Evolutionary conservation across 768 basidiomycete genomes (phyloP), one percentile per base, ranked within the genome.

Genomic region (Pholiota molesta): DNA sequence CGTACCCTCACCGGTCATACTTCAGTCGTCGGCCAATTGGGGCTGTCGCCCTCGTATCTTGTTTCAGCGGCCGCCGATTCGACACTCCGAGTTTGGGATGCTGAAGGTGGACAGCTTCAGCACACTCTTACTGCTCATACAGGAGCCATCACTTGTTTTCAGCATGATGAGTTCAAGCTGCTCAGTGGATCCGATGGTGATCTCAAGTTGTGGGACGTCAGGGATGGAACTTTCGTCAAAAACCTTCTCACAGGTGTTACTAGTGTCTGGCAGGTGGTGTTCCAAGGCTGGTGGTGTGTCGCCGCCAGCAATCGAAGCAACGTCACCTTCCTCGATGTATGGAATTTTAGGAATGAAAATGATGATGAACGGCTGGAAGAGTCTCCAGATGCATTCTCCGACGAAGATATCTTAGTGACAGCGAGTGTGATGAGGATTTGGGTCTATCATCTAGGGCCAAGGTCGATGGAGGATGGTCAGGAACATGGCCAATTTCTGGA

Each of bases 91-190:
- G 86, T 99, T 44, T 99, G 97, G 97, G 91, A 99, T 69, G 92
- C 95, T 1, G 86, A 89, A 33, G 86, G 86, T 0, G 94, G 94
- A 59, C 87, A 88, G 61, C 81, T 92, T 29, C 86, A 84, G 39
- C 90, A 95, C 66, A 88, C 90, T 0, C 84, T 99, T 31, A 88
- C 90, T 3, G 94, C 93, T 1, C 97, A 99, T 73, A 91, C 91
- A 5, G 96, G 95, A 23, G 95, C 97, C n/a, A 99, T 99, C 66
- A 99, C 97, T 16, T 99, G 97, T 77, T 98, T 99, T 83, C 95
- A 97, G 74, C 95, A 97, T 67, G 97, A 99, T 73, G 96, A 99
- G 73, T 94, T 93, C 81, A 98, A 97, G 72, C 93, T 99, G 49
- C 83, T 99, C 33, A 94, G 91, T 69, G 97, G 97, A 13, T 93